Evolutionary conservation across 345 rosid genomes (phyloP).

Genomic region (Conringia planisiliqua): DNA sequence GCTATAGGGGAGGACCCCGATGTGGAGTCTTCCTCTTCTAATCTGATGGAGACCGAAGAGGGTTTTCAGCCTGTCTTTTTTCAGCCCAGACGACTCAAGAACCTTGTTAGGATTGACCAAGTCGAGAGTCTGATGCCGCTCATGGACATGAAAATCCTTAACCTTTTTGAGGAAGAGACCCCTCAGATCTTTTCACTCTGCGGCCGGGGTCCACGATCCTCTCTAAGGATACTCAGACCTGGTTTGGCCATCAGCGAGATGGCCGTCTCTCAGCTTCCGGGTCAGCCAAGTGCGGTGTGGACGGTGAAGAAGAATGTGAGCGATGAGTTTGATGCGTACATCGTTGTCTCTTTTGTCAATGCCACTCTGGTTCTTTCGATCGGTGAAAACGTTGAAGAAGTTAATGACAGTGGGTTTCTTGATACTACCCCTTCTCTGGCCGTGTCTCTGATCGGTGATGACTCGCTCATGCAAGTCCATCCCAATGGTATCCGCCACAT

Average conservation of each 20-base stretch:
- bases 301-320: conserved; percentile 85
- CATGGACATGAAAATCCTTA: conserved; percentile 90
- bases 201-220: conserved; percentile 96
- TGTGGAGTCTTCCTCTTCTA: conserved; percentile 87
- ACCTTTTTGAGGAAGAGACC: conserved; percentile 96
- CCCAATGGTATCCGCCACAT: conserved; percentile 96
- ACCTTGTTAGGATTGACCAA: conserved; percentile 93
- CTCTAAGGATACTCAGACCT: conserved; percentile 84
- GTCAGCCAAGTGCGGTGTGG: conserved; percentile 99
- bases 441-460: conserved; percentile 91
- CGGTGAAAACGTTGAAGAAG: conserved; percentile 99
- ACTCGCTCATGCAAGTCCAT: conserved; percentile 98
- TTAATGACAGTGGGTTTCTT: conserved; percentile 93
- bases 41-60: conserved; percentile 91
- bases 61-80: conserved; percentile 96
- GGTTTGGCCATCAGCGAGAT: conserved; percentile 95
- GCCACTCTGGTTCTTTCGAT: conserved; percentile 97
- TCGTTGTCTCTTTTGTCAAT: conserved; percentile 93
- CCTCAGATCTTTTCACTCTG: conserved; percentile 91
- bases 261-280: conserved; percentile 99
- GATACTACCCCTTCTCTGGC: conserved; percentile 92
- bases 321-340: conserved; percentile 97
- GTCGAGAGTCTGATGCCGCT: conserved; percentile 97
- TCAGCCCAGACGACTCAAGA: conserved; percentile 86
- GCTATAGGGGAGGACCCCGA: conserved; percentile 90